Conservation (phyloP, 768 basidiomycete species). For the Crepidotus variabilis region DNA sequence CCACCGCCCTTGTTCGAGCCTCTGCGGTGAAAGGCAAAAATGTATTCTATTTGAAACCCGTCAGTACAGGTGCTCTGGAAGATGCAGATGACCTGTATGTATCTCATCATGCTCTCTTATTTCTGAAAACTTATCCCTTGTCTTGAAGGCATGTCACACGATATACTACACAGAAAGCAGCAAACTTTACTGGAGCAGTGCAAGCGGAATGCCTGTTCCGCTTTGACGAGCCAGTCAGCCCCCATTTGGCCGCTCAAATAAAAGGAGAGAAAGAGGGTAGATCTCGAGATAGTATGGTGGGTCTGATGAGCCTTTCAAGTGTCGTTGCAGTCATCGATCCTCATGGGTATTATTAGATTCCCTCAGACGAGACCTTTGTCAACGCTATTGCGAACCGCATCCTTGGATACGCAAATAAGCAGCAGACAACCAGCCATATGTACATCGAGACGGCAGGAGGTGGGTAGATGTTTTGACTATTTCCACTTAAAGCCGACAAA, state of each 20-base stretch:
- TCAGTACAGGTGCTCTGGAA: constrained; percentile 78
- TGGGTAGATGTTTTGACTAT: constrained; percentile 33
- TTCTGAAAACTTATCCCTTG: neutral
- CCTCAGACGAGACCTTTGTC: constrained; percentile 66
- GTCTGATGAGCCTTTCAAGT: constrained; percentile 5
- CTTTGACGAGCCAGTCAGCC: constrained; percentile 88
- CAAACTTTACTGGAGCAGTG: constrained; percentile 32
- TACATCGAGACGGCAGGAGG: constrained; percentile 97
- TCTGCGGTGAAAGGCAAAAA: constrained; percentile 52
- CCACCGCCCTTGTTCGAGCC: constrained; percentile 77
- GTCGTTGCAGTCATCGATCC: neutral
- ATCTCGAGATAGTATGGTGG: constrained; percentile 22
- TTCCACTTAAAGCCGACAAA: neutral
- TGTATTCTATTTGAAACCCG: constrained; percentile 81
- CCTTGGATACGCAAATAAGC: constrained; percentile 40
- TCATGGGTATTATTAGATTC: constrained; percentile 31
- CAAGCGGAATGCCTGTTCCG: constrained; percentile 73
- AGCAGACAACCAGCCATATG: constrained; percentile 44
- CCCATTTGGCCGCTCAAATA: constrained; percentile 78
- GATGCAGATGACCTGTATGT: constrained; percentile 85
- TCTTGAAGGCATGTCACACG: constrained; percentile 60
- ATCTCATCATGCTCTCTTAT: neutral
- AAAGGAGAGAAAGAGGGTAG: constrained; percentile 26
- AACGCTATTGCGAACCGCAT: constrained; percentile 62
- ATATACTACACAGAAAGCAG: constrained; percentile 32